A percentile compares a stretch with the other conserved stretches of the same genome.
Conservation (phyloP, 495 filamentous ascomycete genomes). For the Hypomontagnella monticulosa region DNA sequence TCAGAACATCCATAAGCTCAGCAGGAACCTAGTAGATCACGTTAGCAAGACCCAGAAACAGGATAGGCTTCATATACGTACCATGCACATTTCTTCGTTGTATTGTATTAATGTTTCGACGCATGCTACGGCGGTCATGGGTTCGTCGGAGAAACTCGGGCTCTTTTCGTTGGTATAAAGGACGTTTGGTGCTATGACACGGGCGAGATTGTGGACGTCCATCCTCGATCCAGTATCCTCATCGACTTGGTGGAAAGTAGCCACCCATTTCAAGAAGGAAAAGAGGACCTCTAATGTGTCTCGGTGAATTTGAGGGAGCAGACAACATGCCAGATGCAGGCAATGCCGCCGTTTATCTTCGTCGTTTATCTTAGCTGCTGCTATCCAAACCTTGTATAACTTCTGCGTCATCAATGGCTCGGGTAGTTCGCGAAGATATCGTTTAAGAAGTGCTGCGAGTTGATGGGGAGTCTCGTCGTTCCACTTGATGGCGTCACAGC, state of each 20-base stretch:
- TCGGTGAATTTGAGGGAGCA: conserved; percentile 90
- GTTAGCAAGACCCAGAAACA: conserved; percentile 38
- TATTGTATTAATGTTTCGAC: conserved; percentile 88
- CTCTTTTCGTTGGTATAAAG: conserved; percentile 75
- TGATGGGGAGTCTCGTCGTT: conserved; percentile 88
- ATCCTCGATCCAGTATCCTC: conserved; percentile 95
- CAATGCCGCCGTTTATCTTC: conserved; percentile 83
- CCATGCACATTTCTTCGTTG: conserved; percentile 96
- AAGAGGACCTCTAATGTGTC: conserved; percentile 96
- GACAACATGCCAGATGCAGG: conserved; percentile 90
- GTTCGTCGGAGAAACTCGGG: conserved; percentile 76
- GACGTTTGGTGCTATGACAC: conserved; percentile 97
- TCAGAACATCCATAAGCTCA: conserved; percentile 85
- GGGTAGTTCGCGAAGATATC: conserved; percentile 93
- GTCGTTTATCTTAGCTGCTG: conserved; percentile 88
- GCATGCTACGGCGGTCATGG: conserved; percentile 91
- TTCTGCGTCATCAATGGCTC: conserved; percentile 97
- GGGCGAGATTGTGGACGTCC: conserved; percentile 98
- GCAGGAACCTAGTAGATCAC: conserved; percentile 77
- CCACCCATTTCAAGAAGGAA: conserved; percentile 96
- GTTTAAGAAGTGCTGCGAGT: conserved; percentile 92
- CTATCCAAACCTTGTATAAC: conserved; percentile 88
- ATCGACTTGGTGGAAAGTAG: conserved; percentile 96
- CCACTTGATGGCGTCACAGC: conserved; percentile 82
- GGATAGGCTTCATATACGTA: conserved; percentile 63